phyloP scores from a whole-genome alignment of 140 eudicot genomes.

The Anethum foeniculum region DNA sequence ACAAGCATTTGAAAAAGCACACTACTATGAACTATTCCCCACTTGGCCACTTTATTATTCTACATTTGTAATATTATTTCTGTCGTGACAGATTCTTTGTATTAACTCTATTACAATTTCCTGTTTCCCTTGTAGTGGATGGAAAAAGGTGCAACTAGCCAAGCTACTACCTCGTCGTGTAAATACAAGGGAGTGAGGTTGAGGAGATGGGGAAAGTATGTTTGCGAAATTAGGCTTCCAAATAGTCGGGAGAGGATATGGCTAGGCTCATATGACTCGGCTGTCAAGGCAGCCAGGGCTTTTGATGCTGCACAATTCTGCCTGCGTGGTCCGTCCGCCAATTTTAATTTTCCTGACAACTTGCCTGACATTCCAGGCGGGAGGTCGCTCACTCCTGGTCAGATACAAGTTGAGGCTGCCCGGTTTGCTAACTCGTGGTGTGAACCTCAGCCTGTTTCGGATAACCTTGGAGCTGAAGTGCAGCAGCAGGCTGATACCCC shows the following conservation, averaged over 20 bases:
- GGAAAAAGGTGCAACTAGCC: background rate
- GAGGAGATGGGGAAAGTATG: conserved; percentile 19
- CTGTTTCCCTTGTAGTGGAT: background rate
- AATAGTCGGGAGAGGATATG: conserved; percentile 20
- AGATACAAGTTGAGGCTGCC: conserved; percentile 43
- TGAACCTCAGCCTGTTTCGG: background rate
- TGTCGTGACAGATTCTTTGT: background rate
- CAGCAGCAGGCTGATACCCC: background rate
- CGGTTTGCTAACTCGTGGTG: conserved; percentile 22
- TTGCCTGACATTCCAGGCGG: conserved; percentile 46
- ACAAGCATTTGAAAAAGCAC: background rate
- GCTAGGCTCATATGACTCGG: conserved; percentile 25
- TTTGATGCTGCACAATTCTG: conserved; percentile 49
- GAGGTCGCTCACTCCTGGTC: conserved; percentile 28
- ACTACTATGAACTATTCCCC: background rate
- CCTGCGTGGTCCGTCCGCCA: conserved; percentile 35
- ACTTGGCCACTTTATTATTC: background rate
- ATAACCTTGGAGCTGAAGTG: background rate
- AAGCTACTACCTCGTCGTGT: background rate
- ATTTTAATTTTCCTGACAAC: conserved; percentile 45
- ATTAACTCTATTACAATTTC: too few species aligned
- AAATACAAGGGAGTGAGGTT: conserved; percentile 14
- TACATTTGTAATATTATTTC: too few species aligned
- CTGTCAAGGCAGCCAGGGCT: conserved; percentile 47
- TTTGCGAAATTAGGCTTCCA: conserved; percentile 16